A percentile compares a stretch with the other conserved stretches of the same genome.
Conservation (phyloP, 306 rosid genomes). For the Sechiopsis laciniata region DNA sequence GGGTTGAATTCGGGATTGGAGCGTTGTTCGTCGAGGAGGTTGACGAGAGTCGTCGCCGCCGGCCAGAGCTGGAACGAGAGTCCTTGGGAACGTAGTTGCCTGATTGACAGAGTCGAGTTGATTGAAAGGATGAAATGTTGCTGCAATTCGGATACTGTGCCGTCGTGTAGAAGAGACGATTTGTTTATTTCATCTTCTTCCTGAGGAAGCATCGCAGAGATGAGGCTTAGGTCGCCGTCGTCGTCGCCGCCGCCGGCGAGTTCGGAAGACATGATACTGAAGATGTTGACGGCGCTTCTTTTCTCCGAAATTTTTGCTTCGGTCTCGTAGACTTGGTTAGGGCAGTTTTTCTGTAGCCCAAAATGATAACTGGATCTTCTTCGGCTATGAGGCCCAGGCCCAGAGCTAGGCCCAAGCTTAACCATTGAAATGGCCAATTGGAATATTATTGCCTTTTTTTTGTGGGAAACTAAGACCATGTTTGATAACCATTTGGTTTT, state of each 20-base stretch:
- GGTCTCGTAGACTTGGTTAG: neutral
- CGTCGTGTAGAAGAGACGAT: neutral
- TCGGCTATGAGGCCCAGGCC: neutral
- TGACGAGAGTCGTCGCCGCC: slow-evolving; percentile 75
- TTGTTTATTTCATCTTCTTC: slow-evolving; percentile 17
- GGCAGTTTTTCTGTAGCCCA: slow-evolving; percentile 12
- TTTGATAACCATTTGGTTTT: too few relatives aligned
- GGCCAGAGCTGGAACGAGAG: slow-evolving; percentile 97
- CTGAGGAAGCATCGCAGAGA: slow-evolving; percentile 28
- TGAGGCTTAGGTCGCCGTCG: slow-evolving; percentile 30
- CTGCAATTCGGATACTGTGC: slow-evolving; percentile 27
- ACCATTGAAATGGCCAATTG: neutral
- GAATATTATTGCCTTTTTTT: neutral
- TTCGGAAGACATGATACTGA: slow-evolving; percentile 29
- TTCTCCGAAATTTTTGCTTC: neutral
- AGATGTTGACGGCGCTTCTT: neutral
- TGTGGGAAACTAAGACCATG: too few relatives aligned
- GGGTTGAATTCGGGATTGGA: slow-evolving; percentile 44
- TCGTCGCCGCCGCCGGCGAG: slow-evolving; percentile 37
- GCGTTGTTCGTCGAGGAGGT: slow-evolving; percentile 64
- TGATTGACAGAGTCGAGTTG: slow-evolving; percentile 46
- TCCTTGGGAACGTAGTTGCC: slow-evolving; percentile 79
- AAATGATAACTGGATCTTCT: neutral
- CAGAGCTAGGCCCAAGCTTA: slow-evolving; percentile 5
- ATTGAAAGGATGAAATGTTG: slow-evolving; percentile 52